Evolutionary conservation across 2,329 filamentous ascomycete species (phyloP).

Genomic region (Coccinonectria pachysandricola): DNA sequence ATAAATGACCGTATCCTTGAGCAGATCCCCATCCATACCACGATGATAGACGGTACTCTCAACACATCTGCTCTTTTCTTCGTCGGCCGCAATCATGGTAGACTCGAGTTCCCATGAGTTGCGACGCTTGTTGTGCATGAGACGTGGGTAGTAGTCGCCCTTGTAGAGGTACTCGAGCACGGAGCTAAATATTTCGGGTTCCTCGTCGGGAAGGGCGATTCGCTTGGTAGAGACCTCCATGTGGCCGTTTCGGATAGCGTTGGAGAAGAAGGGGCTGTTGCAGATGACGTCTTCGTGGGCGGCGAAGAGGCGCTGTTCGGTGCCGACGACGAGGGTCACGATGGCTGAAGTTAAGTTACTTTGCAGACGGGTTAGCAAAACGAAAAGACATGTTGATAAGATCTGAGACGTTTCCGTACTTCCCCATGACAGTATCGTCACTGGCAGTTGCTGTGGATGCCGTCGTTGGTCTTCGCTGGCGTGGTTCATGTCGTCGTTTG

Average conservation of each 20-base stretch:
- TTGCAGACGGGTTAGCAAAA: constrained; percentile 3
- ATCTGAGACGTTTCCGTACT: constrained; percentile 25
- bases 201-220: constrained; percentile 72
- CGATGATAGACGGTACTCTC: constrained; percentile 63
- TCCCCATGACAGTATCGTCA: constrained; percentile 31
- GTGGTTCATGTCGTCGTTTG: constrained; percentile 43
- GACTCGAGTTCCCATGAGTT: constrained; percentile 79
- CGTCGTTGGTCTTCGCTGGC: constrained; percentile 37
- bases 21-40: constrained; percentile 52
- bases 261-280: constrained; percentile 64
- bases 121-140: constrained; percentile 71
- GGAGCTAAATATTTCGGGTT: constrained; percentile 83
- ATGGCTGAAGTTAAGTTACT: constrained; percentile 57
- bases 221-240: constrained; percentile 43
- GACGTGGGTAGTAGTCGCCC: constrained; percentile 80
- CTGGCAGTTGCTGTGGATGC: constrained; percentile 28
- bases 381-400: not conserved
- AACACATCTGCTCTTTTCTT: constrained; percentile 32
- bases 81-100: constrained; percentile 38
- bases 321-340: constrained; percentile 71
- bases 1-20: constrained; percentile 87
- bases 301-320: constrained; percentile 77
- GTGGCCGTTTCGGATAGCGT: constrained; percentile 25
- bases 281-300: constrained; percentile 80
- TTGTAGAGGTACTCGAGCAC: constrained; percentile 90